Base-by-base conservation (phyloP, 1,139 yeast species). In the Blastobotrys apis region DNA sequence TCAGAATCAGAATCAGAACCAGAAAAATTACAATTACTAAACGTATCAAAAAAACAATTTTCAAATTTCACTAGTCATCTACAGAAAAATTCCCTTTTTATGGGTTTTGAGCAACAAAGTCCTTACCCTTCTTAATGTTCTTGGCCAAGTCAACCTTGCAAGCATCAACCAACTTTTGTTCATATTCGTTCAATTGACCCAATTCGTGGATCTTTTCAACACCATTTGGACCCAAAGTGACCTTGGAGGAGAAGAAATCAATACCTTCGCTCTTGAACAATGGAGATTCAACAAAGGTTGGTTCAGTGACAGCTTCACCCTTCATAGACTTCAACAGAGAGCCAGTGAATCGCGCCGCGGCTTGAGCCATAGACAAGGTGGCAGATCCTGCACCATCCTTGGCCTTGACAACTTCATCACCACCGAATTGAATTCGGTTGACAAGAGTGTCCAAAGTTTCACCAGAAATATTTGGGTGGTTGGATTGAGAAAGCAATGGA, bases 401-500 rank as follows among this genome's bases (percentile, higher is more conserved):
- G 59, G 97, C 97, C 71, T 84, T 75, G 58, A 90, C 97, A 57
- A 90, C 94, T 72, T 90, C 97, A 65, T 90, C 97, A 70, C 97
- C 97, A 64, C 97, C 97, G 64, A 82, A 87, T 72, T 88, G 97
- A 64, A 88, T 87, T 69, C 96, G 81, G 75, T 85, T 78, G 62
- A 86, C 76, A 59, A 88, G 75, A 47, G 79, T 75, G 63, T 80
- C 85, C 61, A 81, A 74, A 59, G 75, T 71, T 53, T 78, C 83
- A 27, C 62, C 65, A 41, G 68, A 63, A 58, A 78, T 68, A 53
- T 64, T 53, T 38, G 60, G 57, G 59, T 84, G 79, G 43, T 71
- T 62, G 39, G 76, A 68, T 49, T 71, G 74, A 30, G 95, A 84
- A 63, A 85, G 78, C 57, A 90, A 72, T 56, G 97, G 96, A 47